Conservation (phyloP, 768 basidiomycete genomes). For the Kwoniella mangroviensis region DNA sequence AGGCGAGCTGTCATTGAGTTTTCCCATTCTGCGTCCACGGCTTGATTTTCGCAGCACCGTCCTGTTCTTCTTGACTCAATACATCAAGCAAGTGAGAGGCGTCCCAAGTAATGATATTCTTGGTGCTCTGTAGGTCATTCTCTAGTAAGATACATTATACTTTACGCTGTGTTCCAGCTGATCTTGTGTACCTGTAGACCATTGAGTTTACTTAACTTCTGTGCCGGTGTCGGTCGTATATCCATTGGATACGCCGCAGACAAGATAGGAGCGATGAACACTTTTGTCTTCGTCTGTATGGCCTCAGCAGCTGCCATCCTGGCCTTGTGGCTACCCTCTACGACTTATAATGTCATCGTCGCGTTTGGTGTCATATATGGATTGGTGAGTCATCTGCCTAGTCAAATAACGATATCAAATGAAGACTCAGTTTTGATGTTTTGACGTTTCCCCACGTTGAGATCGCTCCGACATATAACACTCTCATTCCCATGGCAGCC, state of each 20-base stretch:
- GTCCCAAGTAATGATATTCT: constrained; percentile 13
- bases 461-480: constrained; percentile 34
- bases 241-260: constrained; percentile 42
- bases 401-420: no score
- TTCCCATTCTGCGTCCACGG: no score
- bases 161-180: not conserved
- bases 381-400: constrained; percentile 15
- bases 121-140: constrained; percentile 12
- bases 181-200: constrained; percentile 21
- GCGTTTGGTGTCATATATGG: constrained; percentile 42
- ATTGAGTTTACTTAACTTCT: constrained; percentile 27
- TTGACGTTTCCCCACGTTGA: not conserved
- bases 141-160: not conserved
- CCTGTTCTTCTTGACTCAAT: constrained; percentile 19
- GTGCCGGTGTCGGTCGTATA: constrained; percentile 30
- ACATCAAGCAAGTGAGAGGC: constrained; percentile 5
- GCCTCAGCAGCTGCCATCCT: constrained; percentile 33
- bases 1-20: no score
- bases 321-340: constrained; percentile 40
- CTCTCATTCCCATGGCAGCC: constrained; percentile 32
- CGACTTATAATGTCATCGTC: constrained; percentile 28
- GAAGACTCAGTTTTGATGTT: no score
- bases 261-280: constrained; percentile 44
- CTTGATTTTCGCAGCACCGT: not conserved
- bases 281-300: constrained; percentile 37